These are phyloP conservation scores for Heterotrichella gracilis DNA, from an alignment of 352 stramenopile species.

Conservation along the genomic window DNA sequence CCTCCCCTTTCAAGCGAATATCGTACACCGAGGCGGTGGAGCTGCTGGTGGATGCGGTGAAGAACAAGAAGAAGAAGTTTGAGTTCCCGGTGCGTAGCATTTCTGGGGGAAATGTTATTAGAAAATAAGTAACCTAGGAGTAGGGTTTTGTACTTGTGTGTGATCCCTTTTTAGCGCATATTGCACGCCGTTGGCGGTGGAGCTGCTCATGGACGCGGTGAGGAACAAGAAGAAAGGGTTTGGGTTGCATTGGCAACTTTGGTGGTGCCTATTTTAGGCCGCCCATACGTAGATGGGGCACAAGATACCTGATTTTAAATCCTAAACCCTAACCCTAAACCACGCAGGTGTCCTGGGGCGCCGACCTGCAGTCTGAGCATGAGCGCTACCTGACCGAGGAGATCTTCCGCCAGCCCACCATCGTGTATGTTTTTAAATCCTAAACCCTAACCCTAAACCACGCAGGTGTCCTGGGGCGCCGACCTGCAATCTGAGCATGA, in stretches of 20 bases:
- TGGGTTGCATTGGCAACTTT: too few relatives aligned
- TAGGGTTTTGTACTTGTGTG: constrained; percentile 36
- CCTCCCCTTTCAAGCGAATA: constrained; percentile 30
- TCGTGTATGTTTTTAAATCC: too few relatives aligned
- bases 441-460: too few relatives aligned
- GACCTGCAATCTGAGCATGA: constrained; percentile 69
- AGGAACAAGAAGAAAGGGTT: constrained; percentile 26
- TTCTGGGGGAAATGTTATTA: too few relatives aligned
- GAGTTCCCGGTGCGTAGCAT: too few relatives aligned
- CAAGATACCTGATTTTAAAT: too few relatives aligned
- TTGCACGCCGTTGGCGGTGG: constrained; percentile 68
- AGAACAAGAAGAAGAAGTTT: constrained; percentile 25
- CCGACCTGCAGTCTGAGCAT: constrained; percentile 63
- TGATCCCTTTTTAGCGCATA: constrained; percentile 30
- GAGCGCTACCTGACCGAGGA: constrained; percentile 63
- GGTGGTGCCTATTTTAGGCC: too few relatives aligned
- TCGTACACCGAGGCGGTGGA: constrained; percentile 68
- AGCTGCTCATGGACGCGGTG: constrained; percentile 34
- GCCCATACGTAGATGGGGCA: too few relatives aligned
- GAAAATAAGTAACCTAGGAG: constrained; percentile 48
- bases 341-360: constrained; percentile 62
- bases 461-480: constrained; percentile 42
- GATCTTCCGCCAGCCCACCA: constrained; percentile 33
- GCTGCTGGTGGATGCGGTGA: constrained; percentile 34
- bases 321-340: too few relatives aligned